Conservation (phyloP, 176 grass and related monocot species). For the Carex littledalei region DNA sequence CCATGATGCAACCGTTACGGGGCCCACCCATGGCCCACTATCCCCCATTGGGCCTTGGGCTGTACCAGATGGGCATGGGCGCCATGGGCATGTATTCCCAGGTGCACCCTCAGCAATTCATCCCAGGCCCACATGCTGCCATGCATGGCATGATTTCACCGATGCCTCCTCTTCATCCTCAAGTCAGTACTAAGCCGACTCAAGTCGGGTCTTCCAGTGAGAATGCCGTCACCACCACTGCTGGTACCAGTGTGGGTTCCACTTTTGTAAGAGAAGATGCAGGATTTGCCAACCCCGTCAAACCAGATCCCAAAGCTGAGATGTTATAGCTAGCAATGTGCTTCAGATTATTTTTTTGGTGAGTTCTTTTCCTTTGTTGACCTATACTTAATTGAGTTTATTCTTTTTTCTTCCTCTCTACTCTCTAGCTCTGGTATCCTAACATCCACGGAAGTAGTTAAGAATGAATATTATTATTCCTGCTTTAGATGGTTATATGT, state of each 20-base stretch:
- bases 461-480: not conserved
- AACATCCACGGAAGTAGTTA: not conserved
- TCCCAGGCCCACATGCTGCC: not conserved
- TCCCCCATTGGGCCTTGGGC: constrained; percentile 26
- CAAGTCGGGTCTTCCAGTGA: constrained; percentile 3
- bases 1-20: constrained; percentile 22
- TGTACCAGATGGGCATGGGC: not conserved
- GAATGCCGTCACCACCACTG: not conserved
- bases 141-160: not conserved
- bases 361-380: not conserved
- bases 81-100: not conserved
- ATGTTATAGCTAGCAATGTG: not conserved
- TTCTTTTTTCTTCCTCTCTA: not conserved
- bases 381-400: not conserved
- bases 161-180: not conserved
- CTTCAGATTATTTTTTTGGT: not conserved
- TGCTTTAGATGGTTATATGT: not conserved
- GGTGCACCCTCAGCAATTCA: not conserved
- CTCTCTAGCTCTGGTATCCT: not conserved
- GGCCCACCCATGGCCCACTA: constrained; percentile 28
- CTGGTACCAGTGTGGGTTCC: not conserved
- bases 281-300: not conserved
- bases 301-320: not conserved
- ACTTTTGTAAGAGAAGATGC: not conserved
- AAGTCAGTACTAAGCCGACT: not conserved